Evolutionary conservation across 768 basidiomycete genomes (phyloP).

Genomic region (Saitozyma sp.): DNA sequence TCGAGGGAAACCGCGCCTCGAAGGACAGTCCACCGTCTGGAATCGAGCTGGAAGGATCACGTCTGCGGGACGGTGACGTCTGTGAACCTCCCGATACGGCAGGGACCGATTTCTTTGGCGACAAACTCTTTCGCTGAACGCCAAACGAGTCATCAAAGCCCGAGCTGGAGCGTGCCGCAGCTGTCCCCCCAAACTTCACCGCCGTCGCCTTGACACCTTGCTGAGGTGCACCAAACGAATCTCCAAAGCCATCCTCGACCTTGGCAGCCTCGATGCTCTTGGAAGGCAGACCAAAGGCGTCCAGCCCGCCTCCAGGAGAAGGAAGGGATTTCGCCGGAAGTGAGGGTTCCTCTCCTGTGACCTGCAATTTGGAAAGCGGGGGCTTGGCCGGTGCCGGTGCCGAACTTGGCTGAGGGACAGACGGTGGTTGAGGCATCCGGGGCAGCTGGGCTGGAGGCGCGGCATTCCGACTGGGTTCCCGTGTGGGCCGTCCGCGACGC

Average conservation of each 20-base stretch:
- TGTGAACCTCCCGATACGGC: background rate
- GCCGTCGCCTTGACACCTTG: no score
- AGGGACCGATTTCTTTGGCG: no score
- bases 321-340: background rate
- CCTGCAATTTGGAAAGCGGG: slow-evolving; percentile 15
- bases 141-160: slow-evolving; percentile 42
- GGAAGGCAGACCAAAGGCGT: slow-evolving; percentile 43
- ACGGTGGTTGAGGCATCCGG: slow-evolving; percentile 20
- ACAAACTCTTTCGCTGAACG: background rate
- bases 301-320: slow-evolving; percentile 8
- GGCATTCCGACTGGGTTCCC: slow-evolving; percentile 24
- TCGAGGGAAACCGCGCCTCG: slow-evolving; percentile 79
- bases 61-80: background rate
- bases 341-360: slow-evolving; percentile 26
- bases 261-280: background rate
- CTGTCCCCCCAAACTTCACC: background rate
- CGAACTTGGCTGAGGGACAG: background rate
- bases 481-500: slow-evolving; percentile 46
- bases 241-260: background rate
- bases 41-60: background rate
- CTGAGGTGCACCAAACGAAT: background rate
- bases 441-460: slow-evolving; percentile 6
- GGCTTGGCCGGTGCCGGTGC: background rate
- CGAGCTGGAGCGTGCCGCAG: background rate
- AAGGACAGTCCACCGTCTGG: slow-evolving; percentile 36